Conservation (phyloP, 345 rosid genomes). For the Noccaea bulbosa region DNA sequence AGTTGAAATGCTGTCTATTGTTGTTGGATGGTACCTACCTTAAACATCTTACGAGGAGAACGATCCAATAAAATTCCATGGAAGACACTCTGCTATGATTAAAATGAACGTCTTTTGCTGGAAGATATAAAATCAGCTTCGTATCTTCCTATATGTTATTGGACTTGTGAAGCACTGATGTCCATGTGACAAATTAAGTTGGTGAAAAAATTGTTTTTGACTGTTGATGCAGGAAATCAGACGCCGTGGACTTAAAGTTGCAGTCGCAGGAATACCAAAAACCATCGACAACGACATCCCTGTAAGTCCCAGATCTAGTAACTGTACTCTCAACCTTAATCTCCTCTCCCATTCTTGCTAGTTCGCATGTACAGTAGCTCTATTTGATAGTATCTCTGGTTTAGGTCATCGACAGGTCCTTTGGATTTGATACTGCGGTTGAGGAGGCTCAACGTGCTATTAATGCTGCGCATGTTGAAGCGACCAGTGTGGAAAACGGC, state of each 20-base stretch:
- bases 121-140: neutral
- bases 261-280: slow-evolving; percentile 87
- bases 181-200: neutral
- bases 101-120: slow-evolving; percentile 1
- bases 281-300: slow-evolving; percentile 96
- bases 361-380: slow-evolving; percentile 5
- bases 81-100: neutral
- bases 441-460: slow-evolving; percentile 98
- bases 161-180: slow-evolving; percentile 10
- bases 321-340: slow-evolving; percentile 16
- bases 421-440: slow-evolving; percentile 93
- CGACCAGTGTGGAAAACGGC: slow-evolving; percentile 73
- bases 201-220: slow-evolving; percentile 13
- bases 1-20: slow-evolving; percentile 4
- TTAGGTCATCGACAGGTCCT: slow-evolving; percentile 92
- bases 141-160: neutral
- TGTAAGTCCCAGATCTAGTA: slow-evolving; percentile 48
- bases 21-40: slow-evolving; percentile 3
- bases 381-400: slow-evolving; percentile 28
- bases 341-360: slow-evolving; percentile 4
- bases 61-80: slow-evolving; percentile 1
- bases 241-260: slow-evolving; percentile 77
- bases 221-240: slow-evolving; percentile 67
- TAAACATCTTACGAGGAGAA: slow-evolving; percentile 19
- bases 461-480: slow-evolving; percentile 92